Conservation (phyloP, 1,284 basidiomycete species). For the Termitomyces sp. region DNA sequence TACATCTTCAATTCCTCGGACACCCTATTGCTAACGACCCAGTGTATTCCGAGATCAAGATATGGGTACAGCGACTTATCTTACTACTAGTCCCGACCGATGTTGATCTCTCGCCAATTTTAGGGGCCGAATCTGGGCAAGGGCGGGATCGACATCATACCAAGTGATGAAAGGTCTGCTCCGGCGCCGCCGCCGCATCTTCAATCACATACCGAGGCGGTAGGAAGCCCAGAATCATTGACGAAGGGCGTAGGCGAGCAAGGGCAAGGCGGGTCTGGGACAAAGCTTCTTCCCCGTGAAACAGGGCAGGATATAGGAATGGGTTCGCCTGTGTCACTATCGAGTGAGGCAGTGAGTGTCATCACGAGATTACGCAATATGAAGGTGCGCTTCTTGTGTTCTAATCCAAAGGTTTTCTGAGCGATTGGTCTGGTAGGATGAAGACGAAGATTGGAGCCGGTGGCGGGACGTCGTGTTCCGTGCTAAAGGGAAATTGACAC, state of each 20-base stretch:
- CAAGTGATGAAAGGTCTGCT: constrained; percentile 58
- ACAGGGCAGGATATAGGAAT: constrained; percentile 86
- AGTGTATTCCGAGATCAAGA: constrained; percentile 72
- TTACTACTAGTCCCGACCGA: neutral
- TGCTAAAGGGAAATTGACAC: constrained; percentile 58
- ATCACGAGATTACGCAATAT: constrained; percentile 82
- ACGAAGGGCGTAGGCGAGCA: constrained; percentile 19
- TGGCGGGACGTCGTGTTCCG: constrained; percentile 83
- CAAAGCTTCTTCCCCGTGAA: constrained; percentile 68
- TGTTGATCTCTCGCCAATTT: constrained; percentile 5
- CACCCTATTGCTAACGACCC: constrained; percentile 92
- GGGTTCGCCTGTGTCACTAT: constrained; percentile 83
- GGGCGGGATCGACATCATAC: constrained; percentile 76
- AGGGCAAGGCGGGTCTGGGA: constrained; percentile 8
- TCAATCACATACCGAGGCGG: constrained; percentile 25
- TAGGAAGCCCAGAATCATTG: constrained; percentile 36
- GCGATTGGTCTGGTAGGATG: constrained; percentile 50
- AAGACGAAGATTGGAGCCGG: constrained; percentile 88
- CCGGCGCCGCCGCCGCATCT: constrained; percentile 62
- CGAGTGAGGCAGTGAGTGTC: constrained; percentile 75
- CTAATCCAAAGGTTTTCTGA: neutral
- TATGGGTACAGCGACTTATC: constrained; percentile 60
- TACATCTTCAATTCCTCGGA: constrained; percentile 94
- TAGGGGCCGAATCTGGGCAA: constrained; percentile 72
- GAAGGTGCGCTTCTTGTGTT: constrained; percentile 49